These are phyloP conservation scores for Artemisia argyi DNA, from an alignment of 129 eudicot genomes.

Conservation along the genomic window DNA sequence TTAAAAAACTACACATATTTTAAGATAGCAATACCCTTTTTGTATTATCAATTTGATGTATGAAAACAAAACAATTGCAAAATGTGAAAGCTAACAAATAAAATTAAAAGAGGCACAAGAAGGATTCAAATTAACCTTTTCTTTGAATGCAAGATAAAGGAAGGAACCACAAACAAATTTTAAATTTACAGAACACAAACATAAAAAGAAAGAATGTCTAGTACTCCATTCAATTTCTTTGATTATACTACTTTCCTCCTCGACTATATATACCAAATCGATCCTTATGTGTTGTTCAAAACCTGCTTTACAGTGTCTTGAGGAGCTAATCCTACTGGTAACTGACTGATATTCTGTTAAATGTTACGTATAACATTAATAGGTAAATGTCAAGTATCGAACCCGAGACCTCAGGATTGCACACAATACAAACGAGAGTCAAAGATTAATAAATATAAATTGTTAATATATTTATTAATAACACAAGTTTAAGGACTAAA, in stretches of 20 bases:
- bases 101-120: background rate
- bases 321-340: constrained; percentile 20
- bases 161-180: constrained; percentile 3
- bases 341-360: too few species aligned
- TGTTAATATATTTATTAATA: too few species aligned
- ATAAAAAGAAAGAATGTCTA: constrained; percentile 10
- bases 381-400: too few species aligned
- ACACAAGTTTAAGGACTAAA: too few species aligned
- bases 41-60: background rate
- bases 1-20: too few species aligned
- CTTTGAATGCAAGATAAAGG: constrained; percentile 19
- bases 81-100: constrained; percentile 9
- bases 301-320: constrained; percentile 33
- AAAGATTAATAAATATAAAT: too few species aligned
- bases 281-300: constrained; percentile 26
- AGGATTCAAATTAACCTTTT: constrained; percentile 11
- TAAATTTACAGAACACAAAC: constrained; percentile 26
- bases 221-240: constrained; percentile 21
- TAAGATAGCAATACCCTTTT: background rate
- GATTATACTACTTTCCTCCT: constrained; percentile 14
- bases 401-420: too few species aligned
- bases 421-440: too few species aligned
- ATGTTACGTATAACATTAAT: too few species aligned
- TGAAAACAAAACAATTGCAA: background rate
- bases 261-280: constrained; percentile 26